Conservation (phyloP, 257 asterid species). For the Lycium ferocissimum region DNA sequence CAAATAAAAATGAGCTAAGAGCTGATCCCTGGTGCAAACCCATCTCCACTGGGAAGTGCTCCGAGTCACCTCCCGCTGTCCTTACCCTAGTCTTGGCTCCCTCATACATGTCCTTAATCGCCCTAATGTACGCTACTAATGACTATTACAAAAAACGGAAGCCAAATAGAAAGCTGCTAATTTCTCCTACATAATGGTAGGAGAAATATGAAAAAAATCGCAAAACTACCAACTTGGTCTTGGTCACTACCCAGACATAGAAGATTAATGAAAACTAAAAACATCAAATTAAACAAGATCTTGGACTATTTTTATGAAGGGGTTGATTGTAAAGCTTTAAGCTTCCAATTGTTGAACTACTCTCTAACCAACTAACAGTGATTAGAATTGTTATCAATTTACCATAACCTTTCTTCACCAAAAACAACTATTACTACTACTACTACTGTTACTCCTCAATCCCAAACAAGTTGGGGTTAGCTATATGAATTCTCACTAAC, state of each 20-base stretch:
- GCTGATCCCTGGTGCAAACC: no score
- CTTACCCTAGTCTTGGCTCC: no score
- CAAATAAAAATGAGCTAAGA: no score
- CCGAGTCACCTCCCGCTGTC: no score
- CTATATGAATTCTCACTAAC: background rate
- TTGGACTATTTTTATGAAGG: background rate
- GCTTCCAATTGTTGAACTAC: background rate
- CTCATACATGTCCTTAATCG: no score
- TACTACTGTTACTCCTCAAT: background rate
- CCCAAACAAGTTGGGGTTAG: background rate
- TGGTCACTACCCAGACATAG: no score
- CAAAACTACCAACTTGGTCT: background rate
- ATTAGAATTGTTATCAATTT: background rate
- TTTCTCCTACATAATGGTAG: background rate
- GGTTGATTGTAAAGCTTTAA: background rate
- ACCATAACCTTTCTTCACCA: conserved; percentile 12
- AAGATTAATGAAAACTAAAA: background rate
- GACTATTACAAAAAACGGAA: background rate
- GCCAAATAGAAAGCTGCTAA: conserved; percentile 1
- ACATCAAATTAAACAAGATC: background rate
- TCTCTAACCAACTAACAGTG: background rate
- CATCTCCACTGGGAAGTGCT: no score
- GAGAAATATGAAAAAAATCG: background rate
- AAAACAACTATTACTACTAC: background rate
- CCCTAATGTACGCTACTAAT: no score